Evolutionary conservation across 1,284 basidiomycete species (phyloP).

Genomic region (Sporisorium exsertum): DNA sequence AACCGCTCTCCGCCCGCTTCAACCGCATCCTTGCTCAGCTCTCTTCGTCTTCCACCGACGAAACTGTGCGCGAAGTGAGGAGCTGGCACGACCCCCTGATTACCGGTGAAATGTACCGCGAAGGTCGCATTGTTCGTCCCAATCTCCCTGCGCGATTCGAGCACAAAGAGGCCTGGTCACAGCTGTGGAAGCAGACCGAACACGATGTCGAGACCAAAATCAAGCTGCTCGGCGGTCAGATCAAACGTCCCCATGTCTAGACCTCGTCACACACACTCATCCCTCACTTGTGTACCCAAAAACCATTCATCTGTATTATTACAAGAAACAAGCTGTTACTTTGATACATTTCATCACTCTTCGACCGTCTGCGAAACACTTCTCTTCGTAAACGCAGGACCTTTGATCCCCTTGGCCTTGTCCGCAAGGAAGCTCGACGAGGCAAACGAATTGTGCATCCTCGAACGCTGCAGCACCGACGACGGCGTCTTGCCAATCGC

Average conservation of each 20-base stretch:
- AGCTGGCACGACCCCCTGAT: conserved; percentile 23
- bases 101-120: conserved; percentile 38
- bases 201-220: conserved; percentile 18
- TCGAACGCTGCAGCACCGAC: conserved; percentile 40
- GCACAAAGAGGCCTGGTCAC: conserved; percentile 7
- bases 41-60: too few relatives aligned
- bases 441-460: conserved; percentile 44
- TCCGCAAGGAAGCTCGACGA: conserved; percentile 31
- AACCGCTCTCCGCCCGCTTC: conserved; percentile 16
- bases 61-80: neutral
- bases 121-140: conserved; percentile 37
- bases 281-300: neutral
- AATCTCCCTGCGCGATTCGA: conserved; percentile 18
- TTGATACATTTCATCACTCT: conserved; percentile 5
- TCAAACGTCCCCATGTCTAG: conserved; percentile 28
- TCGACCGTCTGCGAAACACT: conserved; percentile 26
- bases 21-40: conserved; percentile 1
- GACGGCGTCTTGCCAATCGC: conserved; percentile 43
- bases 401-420: conserved; percentile 33
- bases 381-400: conserved; percentile 16
- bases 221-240: conserved; percentile 25
- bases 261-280: neutral
- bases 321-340: neutral
- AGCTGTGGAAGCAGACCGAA: conserved; percentile 35
- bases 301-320: neutral